Evolutionary conservation across 1,284 basidiomycete genomes (phyloP).

Genomic region (Rhizopogon parksii): DNA sequence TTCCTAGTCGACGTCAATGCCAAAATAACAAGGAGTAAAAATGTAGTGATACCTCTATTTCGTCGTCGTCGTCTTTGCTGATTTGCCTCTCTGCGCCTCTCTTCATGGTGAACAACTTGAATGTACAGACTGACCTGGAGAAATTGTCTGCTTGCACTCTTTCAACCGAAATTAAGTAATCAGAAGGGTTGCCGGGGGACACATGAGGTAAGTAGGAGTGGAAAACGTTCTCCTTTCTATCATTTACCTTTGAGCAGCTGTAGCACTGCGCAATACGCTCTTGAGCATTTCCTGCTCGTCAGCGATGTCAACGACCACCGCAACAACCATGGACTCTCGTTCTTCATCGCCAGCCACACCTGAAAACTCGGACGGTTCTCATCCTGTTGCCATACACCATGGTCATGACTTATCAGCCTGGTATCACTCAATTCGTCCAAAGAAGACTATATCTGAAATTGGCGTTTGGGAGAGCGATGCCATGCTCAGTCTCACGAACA

Average conservation of each 20-base stretch:
- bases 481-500: slow-evolving; percentile 29
- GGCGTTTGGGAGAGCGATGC: slow-evolving; percentile 25
- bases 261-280: background rate
- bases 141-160: background rate
- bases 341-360: slow-evolving; percentile 67
- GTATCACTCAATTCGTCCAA: slow-evolving; percentile 44
- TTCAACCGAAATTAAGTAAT: slow-evolving; percentile 20
- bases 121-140: background rate
- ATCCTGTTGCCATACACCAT: slow-evolving; percentile 42
- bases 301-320: slow-evolving; percentile 48
- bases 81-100: slow-evolving; percentile 70
- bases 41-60: slow-evolving; percentile 24
- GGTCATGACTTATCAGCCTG: slow-evolving; percentile 50
- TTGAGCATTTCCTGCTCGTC: slow-evolving; percentile 5
- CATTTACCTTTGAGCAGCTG: background rate
- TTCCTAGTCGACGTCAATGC: slow-evolving; percentile 31
- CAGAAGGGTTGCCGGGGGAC: background rate
- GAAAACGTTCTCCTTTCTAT: background rate
- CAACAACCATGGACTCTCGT: slow-evolving; percentile 52
- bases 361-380: slow-evolving; percentile 48
- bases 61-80: slow-evolving; percentile 50
- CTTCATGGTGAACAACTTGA: slow-evolving; percentile 45
- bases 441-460: slow-evolving; percentile 30
- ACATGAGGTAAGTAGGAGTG: background rate
- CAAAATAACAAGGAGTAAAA: background rate